Conservation (phyloP, 306 rosid species). For the Echinosophora koreensis region DNA sequence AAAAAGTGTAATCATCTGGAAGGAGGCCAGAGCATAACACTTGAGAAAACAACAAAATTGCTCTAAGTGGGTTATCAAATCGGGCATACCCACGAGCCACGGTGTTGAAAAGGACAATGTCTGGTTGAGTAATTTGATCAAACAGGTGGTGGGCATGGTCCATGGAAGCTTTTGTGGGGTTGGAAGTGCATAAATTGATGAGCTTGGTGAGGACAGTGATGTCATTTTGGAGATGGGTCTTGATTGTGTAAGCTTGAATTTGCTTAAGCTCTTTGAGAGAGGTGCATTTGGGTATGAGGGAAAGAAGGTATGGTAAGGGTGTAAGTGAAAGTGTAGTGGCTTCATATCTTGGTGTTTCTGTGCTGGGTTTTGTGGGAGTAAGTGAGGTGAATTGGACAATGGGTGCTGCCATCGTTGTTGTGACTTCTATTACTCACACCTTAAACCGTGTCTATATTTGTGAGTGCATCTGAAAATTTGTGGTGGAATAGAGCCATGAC, state of each 20-base stretch:
- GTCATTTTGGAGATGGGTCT: constrained; percentile 67
- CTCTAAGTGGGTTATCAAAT: constrained; percentile 60
- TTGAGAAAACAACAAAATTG: constrained; percentile 57
- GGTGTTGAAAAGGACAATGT: constrained; percentile 68
- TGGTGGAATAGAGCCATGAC: background rate
- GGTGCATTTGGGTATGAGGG: constrained; percentile 71
- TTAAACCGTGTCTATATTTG: background rate
- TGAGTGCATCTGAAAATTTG: background rate
- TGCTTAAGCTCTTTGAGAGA: constrained; percentile 72
- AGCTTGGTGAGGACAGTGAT: constrained; percentile 61
- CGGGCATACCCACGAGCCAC: constrained; percentile 82
- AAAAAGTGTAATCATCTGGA: constrained; percentile 85
- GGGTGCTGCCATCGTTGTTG: constrained; percentile 59
- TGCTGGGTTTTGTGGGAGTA: constrained; percentile 54
- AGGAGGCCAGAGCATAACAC: constrained; percentile 50
- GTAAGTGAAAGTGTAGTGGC: constrained; percentile 5
- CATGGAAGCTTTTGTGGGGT: constrained; percentile 58
- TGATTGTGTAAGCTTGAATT: constrained; percentile 77
- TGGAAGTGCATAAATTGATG: constrained; percentile 64
- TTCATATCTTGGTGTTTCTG: constrained; percentile 39
- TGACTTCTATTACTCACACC: background rate
- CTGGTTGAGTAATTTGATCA: constrained; percentile 71
- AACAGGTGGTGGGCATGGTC: constrained; percentile 70
- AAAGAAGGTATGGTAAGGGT: constrained; percentile 51
- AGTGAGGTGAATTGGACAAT: constrained; percentile 50